Evolutionary conservation across 768 basidiomycete species (phyloP).

Genomic region (Tricholoma furcatifolium): DNA sequence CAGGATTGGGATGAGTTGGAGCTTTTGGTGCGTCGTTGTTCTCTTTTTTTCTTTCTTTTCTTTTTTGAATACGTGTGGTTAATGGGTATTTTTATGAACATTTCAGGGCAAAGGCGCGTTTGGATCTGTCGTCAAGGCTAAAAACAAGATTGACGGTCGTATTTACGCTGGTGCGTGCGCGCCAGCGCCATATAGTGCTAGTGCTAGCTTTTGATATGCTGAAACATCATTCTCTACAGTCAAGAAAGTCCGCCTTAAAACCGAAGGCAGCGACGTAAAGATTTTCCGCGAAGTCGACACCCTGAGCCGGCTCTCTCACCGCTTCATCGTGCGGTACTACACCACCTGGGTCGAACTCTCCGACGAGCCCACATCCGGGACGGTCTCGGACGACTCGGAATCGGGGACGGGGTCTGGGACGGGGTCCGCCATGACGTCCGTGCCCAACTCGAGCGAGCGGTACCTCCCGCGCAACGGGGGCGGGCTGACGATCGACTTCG

Average conservation of each 20-base stretch:
- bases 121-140: constrained; percentile 93
- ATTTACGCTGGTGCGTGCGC: constrained; percentile 70
- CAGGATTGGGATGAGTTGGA: constrained; percentile 95
- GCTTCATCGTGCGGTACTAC: constrained; percentile 89
- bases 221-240: too few species aligned
- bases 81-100: not conserved
- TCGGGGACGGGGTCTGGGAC: constrained; percentile 27
- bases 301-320: constrained; percentile 83
- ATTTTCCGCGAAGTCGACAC: constrained; percentile 92
- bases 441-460: constrained; percentile 37
- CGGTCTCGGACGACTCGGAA: constrained; percentile 54
- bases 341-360: constrained; percentile 84
- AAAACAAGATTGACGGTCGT: constrained; percentile 81
- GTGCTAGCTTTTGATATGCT: too few species aligned
- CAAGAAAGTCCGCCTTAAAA: constrained; percentile 85
- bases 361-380: constrained; percentile 36
- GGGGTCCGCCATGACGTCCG: constrained; percentile 52
- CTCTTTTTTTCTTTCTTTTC: not conserved
- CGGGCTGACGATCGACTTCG: constrained; percentile 65
- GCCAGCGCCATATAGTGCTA: too few species aligned
- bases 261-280: constrained; percentile 76
- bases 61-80: not conserved
- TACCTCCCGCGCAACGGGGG: constrained; percentile 46
- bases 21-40: constrained; percentile 51
- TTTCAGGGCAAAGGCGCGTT: constrained; percentile 83